Base-by-base conservation (phyloP, 768 basidiomycete species). In the Clitopilus hobsonii region DNA sequence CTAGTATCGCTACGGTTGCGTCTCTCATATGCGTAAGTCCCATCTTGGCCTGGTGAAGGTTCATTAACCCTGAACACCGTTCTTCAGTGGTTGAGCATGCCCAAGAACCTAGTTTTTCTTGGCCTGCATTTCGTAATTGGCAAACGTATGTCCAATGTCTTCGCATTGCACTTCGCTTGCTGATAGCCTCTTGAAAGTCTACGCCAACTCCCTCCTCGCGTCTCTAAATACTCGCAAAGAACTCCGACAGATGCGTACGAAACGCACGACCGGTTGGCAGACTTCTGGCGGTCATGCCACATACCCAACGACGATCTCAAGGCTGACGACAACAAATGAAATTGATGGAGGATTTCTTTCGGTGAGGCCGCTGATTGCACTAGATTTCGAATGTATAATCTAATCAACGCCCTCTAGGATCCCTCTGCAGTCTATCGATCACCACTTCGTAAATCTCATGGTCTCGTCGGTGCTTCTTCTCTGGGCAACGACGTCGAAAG, bases 61-160 rank as follows among this genome's bases (percentile, higher is more conserved):
- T 52, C n/a, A 11, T 14, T 36, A 56, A 26, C 58, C 26, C 28
- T 53, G 27, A n/a, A 18, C 48, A 30, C 24, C 29, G 16, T 4
- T 2, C 11, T 24, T 13, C 58, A 74, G 72, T 79, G 78, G 78
- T 61, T 80, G 16, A 52, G 63, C 6, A 74, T 79, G 73, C 71
- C 75, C 3, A 50, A 58, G 20, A 78, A 74, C 54, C 65, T 75
- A 3, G 58, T 79, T 16, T 77, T 78, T 54, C 71, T 80, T 60
- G 75, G 75, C 8, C 59, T 80, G 7, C 77, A 80, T 56, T 78
- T 80, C 54, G 66, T 79, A 20, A 80, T 80, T 48, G 69, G 67
- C 38, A 80, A 80, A 58, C 54, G 78, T 79, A 53, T 50, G 75
- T 61, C 13, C 45, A 24, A 8, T 11, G 7, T 13, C 26, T 23